Evolutionary conservation across 2,329 filamentous ascomycete species (phyloP), one percentile per base, ranked within the genome.

Genomic region (Pestalotiopsis sp.): DNA sequence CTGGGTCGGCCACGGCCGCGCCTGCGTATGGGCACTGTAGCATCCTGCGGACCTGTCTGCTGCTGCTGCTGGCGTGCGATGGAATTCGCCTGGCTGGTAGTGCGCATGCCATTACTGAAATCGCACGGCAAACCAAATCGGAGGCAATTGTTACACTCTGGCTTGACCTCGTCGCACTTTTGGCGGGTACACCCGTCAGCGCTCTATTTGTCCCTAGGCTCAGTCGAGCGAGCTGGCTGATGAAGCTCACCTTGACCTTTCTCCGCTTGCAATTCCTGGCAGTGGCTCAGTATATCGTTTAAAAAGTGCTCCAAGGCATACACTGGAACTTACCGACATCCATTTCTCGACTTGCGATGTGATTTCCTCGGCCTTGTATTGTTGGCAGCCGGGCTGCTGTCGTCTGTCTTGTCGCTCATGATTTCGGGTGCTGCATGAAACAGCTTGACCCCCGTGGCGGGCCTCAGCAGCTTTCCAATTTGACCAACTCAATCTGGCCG

Each of bases 131-230:
- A 74, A 58, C 74, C 74, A 68, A 78, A 78, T 59, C 74, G 76
- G 36, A 77, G 70, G 71, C 77, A 78, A 71, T 77, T 78, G 62
- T 72, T 71, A 68, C 77, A 78, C 27, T 74, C 71, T 14, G 77
- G 77, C 69, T 76, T 77, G 45, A 76, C 74, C 70, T 78, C 77
- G 69, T 77, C 75, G 61, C 77, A 78, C 77, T 78, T 31, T 31
- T n/a, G 36, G 38, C 12, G 38, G 31, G 20, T 39, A 41, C 27
- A 25, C 13, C 58, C 41, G n/a, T 64, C 25, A 41, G 25, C 20
- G 13, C n/a, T 52, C 23, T 6, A 31, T 6, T 14, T 17, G 14
- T n/a, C 14, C 27, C 23, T 64, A 63, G 14, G 12, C 49, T 31
- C 27, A 31, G 27, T 31, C 4, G 25, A 58, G 49, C n/a, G 20